Percentiles rank a stretch among this genome's conserved stretches.
These are phyloP conservation scores for Aspergillus carbonarius DNA, from an alignment of 2,329 filamentous ascomycete genomes.

Conservation along the genomic window DNA sequence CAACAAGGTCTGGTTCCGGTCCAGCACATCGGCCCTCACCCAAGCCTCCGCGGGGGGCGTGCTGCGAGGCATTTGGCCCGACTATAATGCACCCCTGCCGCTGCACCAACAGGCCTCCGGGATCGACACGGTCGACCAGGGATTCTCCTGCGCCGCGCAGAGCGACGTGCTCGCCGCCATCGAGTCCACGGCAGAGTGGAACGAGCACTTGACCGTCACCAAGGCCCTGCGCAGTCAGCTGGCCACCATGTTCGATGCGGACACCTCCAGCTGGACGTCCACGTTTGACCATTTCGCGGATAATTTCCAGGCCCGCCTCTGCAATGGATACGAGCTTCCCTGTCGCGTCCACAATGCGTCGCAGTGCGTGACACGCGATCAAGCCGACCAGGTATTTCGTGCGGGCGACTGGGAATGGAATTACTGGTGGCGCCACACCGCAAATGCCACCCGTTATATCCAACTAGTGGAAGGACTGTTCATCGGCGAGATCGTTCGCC, in stretches of 20 bases:
- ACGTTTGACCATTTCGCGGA: constrained; percentile 44
- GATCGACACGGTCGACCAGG: constrained; percentile 38
- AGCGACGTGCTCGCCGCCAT: constrained; percentile 24
- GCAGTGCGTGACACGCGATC: constrained; percentile 31
- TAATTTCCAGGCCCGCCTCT: constrained; percentile 43
- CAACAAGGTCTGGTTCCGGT: constrained; percentile 36
- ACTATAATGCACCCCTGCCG: constrained; percentile 31
- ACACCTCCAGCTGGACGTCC: constrained; percentile 29
- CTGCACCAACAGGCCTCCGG: constrained; percentile 39
- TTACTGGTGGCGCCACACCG: constrained; percentile 40
- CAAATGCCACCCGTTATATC: constrained; percentile 37
- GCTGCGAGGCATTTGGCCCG: constrained; percentile 40
- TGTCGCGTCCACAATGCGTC: constrained; percentile 30
- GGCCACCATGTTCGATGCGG: constrained; percentile 34
- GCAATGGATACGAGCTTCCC: constrained; percentile 40
- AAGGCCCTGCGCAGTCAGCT: constrained; percentile 28
- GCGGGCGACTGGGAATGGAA: constrained; percentile 46
- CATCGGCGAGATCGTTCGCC: constrained; percentile 37
- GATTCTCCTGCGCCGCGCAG: constrained; percentile 34
- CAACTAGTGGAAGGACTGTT: constrained; percentile 39
- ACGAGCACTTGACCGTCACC: constrained; percentile 36
- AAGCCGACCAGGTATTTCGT: constrained; percentile 40
- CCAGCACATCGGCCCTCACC: constrained; percentile 36
- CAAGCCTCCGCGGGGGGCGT: constrained; percentile 40
- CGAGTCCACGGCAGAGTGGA: constrained; percentile 34